Conservation (phyloP, 805 yeast species). For the Teunomyces gatunensis region DNA sequence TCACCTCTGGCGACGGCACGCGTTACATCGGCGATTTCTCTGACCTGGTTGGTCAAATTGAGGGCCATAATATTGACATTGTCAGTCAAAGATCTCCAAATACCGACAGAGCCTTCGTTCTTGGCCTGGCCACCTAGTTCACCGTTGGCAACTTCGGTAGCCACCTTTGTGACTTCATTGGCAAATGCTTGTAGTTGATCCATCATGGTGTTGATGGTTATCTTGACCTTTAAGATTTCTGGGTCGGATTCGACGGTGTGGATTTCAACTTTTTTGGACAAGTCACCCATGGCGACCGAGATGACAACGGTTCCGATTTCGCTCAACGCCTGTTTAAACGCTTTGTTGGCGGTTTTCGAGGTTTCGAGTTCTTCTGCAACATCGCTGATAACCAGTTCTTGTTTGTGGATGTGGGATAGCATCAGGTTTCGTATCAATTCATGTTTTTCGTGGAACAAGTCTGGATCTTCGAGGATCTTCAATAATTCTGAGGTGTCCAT, state of each 20-base stretch:
- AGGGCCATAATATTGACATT: constrained; percentile 87
- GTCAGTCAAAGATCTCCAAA: constrained; percentile 82
- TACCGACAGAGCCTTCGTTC: constrained; percentile 80
- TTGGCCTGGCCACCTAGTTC: constrained; percentile 88
- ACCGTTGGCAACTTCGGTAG: constrained; percentile 89
- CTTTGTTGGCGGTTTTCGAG: constrained; percentile 56
- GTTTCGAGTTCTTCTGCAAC: constrained; percentile 33
- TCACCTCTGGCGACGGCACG: constrained; percentile 88
- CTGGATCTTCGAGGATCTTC: constrained; percentile 40
- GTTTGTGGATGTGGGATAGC: constrained; percentile 25
- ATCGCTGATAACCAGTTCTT: constrained; percentile 26
- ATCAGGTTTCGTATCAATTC: constrained; percentile 31
- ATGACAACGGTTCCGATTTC: constrained; percentile 86
- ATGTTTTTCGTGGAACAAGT: constrained; percentile 25
- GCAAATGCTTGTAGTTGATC: constrained; percentile 81
- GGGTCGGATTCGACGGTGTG: constrained; percentile 74
- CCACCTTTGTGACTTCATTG: constrained; percentile 77
- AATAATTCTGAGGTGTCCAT: constrained; percentile 35
- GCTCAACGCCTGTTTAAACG: constrained; percentile 65
- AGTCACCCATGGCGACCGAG: constrained; percentile 86
- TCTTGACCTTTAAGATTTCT: constrained; percentile 74
- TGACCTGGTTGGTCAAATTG: constrained; percentile 63
- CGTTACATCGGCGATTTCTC: constrained; percentile 88
- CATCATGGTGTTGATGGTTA: constrained; percentile 85
- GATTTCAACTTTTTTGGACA: constrained; percentile 74